phyloP scores from a whole-genome alignment of 2,329 filamentous ascomycete genomes.

The Lecanicillium sp. region DNA sequence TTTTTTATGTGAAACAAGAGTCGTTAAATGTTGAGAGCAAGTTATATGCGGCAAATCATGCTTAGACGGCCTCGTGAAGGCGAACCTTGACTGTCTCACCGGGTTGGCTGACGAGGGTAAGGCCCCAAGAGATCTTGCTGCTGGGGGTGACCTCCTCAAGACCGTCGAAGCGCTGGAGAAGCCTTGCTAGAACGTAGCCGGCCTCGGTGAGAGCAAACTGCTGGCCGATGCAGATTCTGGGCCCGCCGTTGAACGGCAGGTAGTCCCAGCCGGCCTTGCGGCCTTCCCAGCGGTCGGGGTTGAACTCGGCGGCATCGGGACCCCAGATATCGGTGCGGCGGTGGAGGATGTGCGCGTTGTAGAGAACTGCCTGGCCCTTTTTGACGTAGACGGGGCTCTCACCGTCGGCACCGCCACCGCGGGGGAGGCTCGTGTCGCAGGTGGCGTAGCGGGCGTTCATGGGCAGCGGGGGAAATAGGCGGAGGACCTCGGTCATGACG shows the following conservation, averaged over 20 bases:
- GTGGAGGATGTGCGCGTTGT: conserved; percentile 27
- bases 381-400: conserved; percentile 39
- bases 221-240: conserved; percentile 31
- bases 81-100: conserved; percentile 13
- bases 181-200: conserved; percentile 16
- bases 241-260: conserved; percentile 31
- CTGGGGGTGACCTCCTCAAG: conserved; percentile 11
- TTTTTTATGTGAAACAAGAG: background rate
- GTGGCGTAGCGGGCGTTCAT: conserved; percentile 38
- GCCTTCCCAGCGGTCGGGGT: conserved; percentile 27
- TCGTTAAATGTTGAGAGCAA: background rate
- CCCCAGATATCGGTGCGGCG: conserved; percentile 31
- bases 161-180: conserved; percentile 18
- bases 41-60: background rate
- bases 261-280: conserved; percentile 27
- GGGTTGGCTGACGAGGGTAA: conserved; percentile 11
- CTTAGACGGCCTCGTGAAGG: conserved; percentile 10
- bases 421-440: conserved; percentile 39
- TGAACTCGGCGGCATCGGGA: conserved; percentile 27
- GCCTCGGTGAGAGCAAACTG: conserved; percentile 27
- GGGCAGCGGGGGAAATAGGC: conserved; percentile 36
- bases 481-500: conserved; percentile 25
- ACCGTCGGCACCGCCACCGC: conserved; percentile 40
- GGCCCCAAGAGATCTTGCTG: conserved; percentile 12
- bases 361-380: conserved; percentile 33